These are phyloP conservation scores for Xylaria flabelliformis DNA, from an alignment of 495 filamentous ascomycete species.

Conservation along the genomic window DNA sequence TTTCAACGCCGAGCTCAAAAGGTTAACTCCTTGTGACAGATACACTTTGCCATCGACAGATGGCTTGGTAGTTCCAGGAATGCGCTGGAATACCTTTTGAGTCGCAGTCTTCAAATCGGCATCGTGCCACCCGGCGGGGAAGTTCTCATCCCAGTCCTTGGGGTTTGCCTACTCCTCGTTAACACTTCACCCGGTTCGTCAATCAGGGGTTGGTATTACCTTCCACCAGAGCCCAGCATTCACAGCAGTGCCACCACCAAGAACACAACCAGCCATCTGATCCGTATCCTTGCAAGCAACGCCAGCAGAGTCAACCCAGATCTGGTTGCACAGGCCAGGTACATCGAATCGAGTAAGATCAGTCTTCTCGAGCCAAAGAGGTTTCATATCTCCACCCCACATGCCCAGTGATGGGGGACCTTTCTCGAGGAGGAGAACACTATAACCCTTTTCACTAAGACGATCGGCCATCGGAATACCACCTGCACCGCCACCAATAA, in stretches of 20 bases:
- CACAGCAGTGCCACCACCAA: conserved; percentile 77
- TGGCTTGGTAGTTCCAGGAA: conserved; percentile 72
- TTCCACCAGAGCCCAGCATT: conserved; percentile 70
- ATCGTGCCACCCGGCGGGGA: conserved; percentile 75
- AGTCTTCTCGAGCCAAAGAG: conserved; percentile 70
- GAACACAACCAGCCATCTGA: conserved; percentile 79
- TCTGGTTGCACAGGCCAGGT: conserved; percentile 77
- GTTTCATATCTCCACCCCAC: conserved; percentile 64
- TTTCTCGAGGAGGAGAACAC: conserved; percentile 81
- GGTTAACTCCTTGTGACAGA: conserved; percentile 67
- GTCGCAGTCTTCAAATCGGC: conserved; percentile 65
- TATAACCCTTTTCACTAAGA: conserved; percentile 77
- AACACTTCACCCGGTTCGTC: conserved; percentile 16
- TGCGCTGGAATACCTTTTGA: conserved; percentile 70
- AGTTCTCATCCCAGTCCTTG: conserved; percentile 75
- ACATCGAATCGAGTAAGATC: conserved; percentile 79
- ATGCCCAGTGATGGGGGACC: conserved; percentile 66
- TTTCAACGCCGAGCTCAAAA: conserved; percentile 61
- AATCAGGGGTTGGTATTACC: conserved; percentile 36
- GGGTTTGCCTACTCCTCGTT: conserved; percentile 43
- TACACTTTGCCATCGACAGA: conserved; percentile 74
- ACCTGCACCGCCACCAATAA: conserved; percentile 70
- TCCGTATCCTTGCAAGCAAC: conserved; percentile 73
- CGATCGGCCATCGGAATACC: conserved; percentile 70
- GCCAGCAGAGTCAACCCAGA: conserved; percentile 67